Percentiles rank a stretch among this genome's conserved stretches.
phyloP scores from a whole-genome alignment of 345 rosid genomes.

The Populus tremula region DNA sequence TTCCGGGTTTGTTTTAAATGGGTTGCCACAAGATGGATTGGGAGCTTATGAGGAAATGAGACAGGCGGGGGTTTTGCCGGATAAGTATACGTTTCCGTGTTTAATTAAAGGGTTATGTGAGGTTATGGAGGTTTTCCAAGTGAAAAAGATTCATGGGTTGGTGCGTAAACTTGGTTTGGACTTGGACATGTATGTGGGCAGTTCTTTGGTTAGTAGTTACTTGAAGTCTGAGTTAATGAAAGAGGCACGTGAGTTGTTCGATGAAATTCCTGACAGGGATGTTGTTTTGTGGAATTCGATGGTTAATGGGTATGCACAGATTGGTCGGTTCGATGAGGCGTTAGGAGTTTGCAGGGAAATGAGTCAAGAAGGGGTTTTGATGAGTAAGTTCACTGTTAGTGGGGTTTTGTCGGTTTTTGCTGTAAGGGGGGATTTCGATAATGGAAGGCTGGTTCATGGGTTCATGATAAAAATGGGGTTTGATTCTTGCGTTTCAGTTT shows the following conservation, averaged over 20 bases:
- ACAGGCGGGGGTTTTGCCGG: constrained; percentile 41
- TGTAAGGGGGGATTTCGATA: neutral
- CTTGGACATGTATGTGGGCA: constrained; percentile 49
- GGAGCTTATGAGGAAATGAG: constrained; percentile 46
- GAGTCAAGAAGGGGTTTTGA: neutral
- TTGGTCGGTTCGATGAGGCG: neutral
- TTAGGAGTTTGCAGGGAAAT: neutral
- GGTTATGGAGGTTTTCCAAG: constrained; percentile 40
- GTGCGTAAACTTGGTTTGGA: constrained; percentile 50
- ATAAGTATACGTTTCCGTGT: constrained; percentile 59
- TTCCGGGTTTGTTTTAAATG: constrained; percentile 49
- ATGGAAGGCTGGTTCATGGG: constrained; percentile 6
- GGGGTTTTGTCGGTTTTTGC: constrained; percentile 2
- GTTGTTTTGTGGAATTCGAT: constrained; percentile 5
- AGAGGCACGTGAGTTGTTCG: constrained; percentile 14
- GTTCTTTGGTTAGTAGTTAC: constrained; percentile 45
- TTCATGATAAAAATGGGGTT: constrained; percentile 4
- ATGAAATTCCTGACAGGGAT: constrained; percentile 6
- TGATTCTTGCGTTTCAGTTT: constrained; percentile 4
- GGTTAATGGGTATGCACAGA: constrained; percentile 10
- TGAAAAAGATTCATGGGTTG: constrained; percentile 50
- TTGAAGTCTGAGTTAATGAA: constrained; percentile 36
- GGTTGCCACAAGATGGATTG: constrained; percentile 37
- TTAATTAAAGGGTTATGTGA: constrained; percentile 53
- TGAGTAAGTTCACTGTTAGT: neutral